Evolutionary conservation across 1,284 basidiomycete genomes (phyloP), one percentile per base, ranked within the genome.

Genomic region (Phlebopus sp.): DNA sequence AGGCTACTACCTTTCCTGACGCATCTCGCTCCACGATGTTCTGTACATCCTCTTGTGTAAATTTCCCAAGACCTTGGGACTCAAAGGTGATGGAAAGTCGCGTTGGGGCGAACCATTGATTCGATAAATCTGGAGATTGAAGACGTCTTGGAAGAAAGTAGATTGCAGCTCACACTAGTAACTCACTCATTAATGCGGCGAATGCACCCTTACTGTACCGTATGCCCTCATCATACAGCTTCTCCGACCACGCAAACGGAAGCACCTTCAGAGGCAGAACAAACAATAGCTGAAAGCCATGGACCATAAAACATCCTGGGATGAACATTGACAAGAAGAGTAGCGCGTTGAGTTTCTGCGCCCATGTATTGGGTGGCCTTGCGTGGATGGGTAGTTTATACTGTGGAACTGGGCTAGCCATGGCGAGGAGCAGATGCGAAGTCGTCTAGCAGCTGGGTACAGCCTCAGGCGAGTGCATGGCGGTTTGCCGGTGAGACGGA

Each of bases 191-290:
- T 21, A 93, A 72, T 53, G 75, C 73, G 8, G 83, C 89, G 67
- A 93, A 93, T 13, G 84, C 77, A 29, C 88, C 89, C 68, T 95
- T 94, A 43, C 88, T 90, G 63, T 86, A 86, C 18, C 82, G 77
- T 40, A 93, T 81, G 1, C 82, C 84, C 44, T 77, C 69, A 37
- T 84, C 75, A 61, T 90, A 92, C 37, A 81, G 60, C 19, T 64
- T 69, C 52, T 64, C 68, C 17, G 79, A 67, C 68, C 64, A 72
- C 38, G 51, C 49, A 51, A 66, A 55, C 52, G 81, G 77, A 29
- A 88, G 59, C 21, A 84, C 58, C 44, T 74, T 73, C 38, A 92
- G 68, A 2, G 86, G 84, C 17, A 86, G 67, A 31, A 92, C 66
- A 57, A 90, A 73, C 17, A 80, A 57, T 60, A 90, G 73, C 67